Base-by-base conservation (phyloP, 306 rosid genomes). In the Cercis canadensis region DNA sequence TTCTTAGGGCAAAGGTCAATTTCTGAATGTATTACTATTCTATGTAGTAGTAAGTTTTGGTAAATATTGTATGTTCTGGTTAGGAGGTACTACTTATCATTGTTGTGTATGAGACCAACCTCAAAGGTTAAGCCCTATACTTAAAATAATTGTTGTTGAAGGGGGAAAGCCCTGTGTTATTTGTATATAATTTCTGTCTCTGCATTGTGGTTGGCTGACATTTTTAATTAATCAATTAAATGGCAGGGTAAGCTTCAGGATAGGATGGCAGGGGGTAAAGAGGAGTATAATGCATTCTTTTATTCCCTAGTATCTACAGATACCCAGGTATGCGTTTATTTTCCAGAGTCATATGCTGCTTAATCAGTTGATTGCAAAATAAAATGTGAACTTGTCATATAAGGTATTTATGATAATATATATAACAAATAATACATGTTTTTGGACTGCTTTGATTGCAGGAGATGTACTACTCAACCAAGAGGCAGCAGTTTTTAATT, bases 191-290 rank as follows among this genome's bases (percentile, higher is more conserved):
- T 37, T 60, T 57, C 62, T 67, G 74, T 52, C 57, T 52, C 57
- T 74, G 65, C 57, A 31, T 74, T 44, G 8, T 62, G 13, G 53
- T 32, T 66, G 63, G 33, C 73, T 59, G 73, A 72, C 37, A 49
- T 49, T 44, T 67, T 74, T 63, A 67, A 57, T 55, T 52, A 56
- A 66, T 65, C 67, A 57, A 63, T 70, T 74, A 77, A 69, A 74
- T 75, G 54, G 75, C 89, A 94, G 98, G 98, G 98, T 70, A 94
- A 86, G 83, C 88, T 79, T 70, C 92, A 89, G 76, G 98, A 94
- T 74, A 82, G 98, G 86, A 89, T 94, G 98, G 94, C 97, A 17
- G 98, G 98, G 62, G 98, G 97, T 43, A 93, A 93, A 84, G 98
- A 93, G 80, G 98, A 93, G 75, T 90, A 90, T 57, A 94, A 94